These are phyloP conservation scores for Colletotrichum aenigma DNA, from an alignment of 2,329 filamentous ascomycete species.

Conservation along the genomic window DNA sequence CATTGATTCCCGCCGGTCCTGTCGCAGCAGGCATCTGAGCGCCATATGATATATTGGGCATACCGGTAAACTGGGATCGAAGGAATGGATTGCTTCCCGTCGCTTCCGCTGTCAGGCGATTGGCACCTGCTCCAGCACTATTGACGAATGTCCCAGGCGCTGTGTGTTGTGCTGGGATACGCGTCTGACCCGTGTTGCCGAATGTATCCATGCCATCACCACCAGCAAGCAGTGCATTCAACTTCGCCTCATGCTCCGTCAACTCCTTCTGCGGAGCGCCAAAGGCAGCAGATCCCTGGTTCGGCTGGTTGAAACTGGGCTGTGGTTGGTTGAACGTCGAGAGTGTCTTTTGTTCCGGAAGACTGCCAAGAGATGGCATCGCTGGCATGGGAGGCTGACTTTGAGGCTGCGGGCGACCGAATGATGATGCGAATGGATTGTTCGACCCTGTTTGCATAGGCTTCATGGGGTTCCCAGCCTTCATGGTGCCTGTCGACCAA, in stretches of 20 bases:
- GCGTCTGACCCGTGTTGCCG: constrained; percentile 93
- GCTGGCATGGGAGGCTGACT: constrained; percentile 63
- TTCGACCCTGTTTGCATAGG: constrained; percentile 94
- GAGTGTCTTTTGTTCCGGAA: constrained; percentile 85
- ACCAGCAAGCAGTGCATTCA: constrained; percentile 84
- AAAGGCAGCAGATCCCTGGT: constrained; percentile 3
- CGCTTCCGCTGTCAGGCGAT: constrained; percentile 70
- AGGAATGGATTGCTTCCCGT: constrained; percentile 92
- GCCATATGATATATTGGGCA: constrained; percentile 65
- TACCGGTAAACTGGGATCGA: constrained; percentile 80
- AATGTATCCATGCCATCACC: constrained; percentile 97
- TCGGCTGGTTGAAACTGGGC: constrained; percentile 41
- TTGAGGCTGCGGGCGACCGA: constrained; percentile 64
- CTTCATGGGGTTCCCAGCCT: constrained; percentile 66
- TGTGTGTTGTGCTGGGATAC: constrained; percentile 95
- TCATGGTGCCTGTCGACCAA: constrained; percentile 72
- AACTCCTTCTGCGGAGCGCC: constrained; percentile 55
- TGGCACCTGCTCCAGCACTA: constrained; percentile 83
- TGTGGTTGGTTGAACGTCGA: constrained; percentile 55
- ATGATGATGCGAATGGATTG: constrained; percentile 89
- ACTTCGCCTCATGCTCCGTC: constrained; percentile 71
- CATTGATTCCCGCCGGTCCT: constrained; percentile 60
- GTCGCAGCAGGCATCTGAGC: constrained; percentile 58
- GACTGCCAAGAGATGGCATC: constrained; percentile 61
- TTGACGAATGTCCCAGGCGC: constrained; percentile 97